phyloP scores from a whole-genome alignment of 257 asterid species.

The Solanum clarkiae region DNA sequence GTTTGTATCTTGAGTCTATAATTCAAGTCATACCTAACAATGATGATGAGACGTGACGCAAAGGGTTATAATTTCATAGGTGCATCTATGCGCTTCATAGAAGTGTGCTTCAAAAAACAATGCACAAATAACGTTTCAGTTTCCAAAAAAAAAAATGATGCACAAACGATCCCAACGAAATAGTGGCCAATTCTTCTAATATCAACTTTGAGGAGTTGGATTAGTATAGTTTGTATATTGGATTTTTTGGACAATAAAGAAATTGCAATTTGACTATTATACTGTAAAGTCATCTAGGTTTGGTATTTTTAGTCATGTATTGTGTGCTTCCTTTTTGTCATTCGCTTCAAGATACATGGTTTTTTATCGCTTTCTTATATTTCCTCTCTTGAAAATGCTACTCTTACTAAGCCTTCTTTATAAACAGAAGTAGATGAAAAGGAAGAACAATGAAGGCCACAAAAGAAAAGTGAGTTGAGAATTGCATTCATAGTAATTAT shows the following conservation, averaged over 20 bases:
- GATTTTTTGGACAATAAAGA: background rate
- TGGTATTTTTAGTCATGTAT: background rate
- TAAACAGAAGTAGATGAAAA: background rate
- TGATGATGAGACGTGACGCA: background rate
- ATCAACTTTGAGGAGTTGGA: background rate
- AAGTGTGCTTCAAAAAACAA: background rate
- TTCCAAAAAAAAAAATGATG: background rate
- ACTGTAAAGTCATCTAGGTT: background rate
- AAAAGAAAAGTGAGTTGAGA: background rate
- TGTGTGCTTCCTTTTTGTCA: background rate
- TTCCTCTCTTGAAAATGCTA: background rate
- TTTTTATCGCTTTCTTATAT: background rate
- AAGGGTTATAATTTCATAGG: background rate
- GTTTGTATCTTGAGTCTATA: too few relatives aligned
- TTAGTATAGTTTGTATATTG: background rate
- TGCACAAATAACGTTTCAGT: background rate
- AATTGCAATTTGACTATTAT: background rate
- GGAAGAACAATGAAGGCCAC: background rate
- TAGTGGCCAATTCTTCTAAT: background rate
- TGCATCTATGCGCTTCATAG: background rate
- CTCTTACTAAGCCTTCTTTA: background rate
- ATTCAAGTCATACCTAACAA: background rate
- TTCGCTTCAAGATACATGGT: background rate
- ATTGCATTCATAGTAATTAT: background rate
- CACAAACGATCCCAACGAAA: background rate